A percentile compares a stretch with the other conserved stretches of the same genome.
phyloP scores from a whole-genome alignment of 306 rosid species.

The Parietaria judaica region DNA sequence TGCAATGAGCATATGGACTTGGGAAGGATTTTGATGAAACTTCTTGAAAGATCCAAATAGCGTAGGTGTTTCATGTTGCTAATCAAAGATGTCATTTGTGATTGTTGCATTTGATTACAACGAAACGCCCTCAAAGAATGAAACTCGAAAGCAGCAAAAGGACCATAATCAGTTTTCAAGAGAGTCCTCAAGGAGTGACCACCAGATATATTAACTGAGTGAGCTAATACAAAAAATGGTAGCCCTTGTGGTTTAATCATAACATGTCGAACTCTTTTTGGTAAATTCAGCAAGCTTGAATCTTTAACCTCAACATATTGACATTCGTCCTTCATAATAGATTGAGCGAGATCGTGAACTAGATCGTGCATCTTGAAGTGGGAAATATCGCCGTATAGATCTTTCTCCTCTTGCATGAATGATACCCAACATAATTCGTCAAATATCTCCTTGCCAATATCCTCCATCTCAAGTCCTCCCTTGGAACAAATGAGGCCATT shows the following conservation, averaged over 20 bases:
- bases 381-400: neutral
- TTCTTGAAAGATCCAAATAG: conserved; percentile 4
- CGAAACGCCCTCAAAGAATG: neutral
- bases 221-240: too few species aligned
- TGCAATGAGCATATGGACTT: neutral
- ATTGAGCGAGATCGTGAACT: conserved; percentile 29
- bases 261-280: conserved; percentile 4
- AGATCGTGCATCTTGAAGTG: conserved; percentile 26
- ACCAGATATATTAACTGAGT: neutral
- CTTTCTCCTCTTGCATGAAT: conserved; percentile 20
- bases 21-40: neutral
- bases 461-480: conserved; percentile 2
- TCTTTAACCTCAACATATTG: neutral
- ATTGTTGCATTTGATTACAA: accelerated
- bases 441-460: conserved; percentile 24
- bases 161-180: neutral
- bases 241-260: neutral
- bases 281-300: neutral
- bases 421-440: conserved; percentile 23
- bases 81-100: neutral
- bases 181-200: conserved; percentile 4
- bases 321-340: conserved; percentile 17
- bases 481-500: conserved; percentile 21
- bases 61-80: neutral
- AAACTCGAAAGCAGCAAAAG: neutral